Evolutionary conservation across 805 yeast genomes (phyloP).

Genomic region (Candida endomychidarum): DNA sequence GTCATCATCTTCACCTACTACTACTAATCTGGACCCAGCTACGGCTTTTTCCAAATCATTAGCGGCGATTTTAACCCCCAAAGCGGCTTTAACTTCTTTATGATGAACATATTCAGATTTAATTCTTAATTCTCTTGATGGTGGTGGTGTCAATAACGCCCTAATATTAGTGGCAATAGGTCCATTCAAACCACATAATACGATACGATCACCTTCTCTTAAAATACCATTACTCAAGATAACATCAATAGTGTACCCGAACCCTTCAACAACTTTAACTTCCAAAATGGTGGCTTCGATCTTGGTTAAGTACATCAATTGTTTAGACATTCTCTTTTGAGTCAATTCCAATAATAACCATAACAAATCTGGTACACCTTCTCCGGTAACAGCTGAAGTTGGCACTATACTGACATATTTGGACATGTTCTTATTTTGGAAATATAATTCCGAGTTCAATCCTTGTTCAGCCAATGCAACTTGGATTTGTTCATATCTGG

Average conservation of each 20-base stretch:
- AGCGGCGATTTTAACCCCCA: constrained; percentile 98
- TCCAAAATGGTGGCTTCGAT: constrained; percentile 96
- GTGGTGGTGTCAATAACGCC: constrained; percentile 96
- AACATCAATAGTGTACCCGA: constrained; percentile 98
- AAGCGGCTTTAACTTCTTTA: constrained; percentile 97
- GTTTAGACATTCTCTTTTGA: constrained; percentile 98
- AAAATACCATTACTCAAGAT: constrained; percentile 94
- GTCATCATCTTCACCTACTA: constrained; percentile 95
- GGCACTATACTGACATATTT: constrained; percentile 96
- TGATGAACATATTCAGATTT: constrained; percentile 96
- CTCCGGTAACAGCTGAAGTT: constrained; percentile 98
- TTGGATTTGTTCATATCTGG: constrained; percentile 79
- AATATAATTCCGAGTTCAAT: constrained; percentile 93
- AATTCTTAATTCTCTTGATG: constrained; percentile 91
- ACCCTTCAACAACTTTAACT: constrained; percentile 97
- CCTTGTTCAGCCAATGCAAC: constrained; percentile 97
- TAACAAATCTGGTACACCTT: constrained; percentile 98
- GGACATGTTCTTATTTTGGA: constrained; percentile 90
- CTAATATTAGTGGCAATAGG: constrained; percentile 96
- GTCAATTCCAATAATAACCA: constrained; percentile 94
- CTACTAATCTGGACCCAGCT: constrained; percentile 94
- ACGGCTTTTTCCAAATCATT: constrained; percentile 97
- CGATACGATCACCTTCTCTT: constrained; percentile 92
- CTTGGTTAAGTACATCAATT: constrained; percentile 90
- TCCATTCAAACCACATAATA: constrained; percentile 96